A percentile compares a stretch with the other conserved stretches of the same genome.
These are phyloP conservation scores for Hortaea sp. DNA, from an alignment of 2,329 filamentous ascomycete genomes.

Conservation along the genomic window DNA sequence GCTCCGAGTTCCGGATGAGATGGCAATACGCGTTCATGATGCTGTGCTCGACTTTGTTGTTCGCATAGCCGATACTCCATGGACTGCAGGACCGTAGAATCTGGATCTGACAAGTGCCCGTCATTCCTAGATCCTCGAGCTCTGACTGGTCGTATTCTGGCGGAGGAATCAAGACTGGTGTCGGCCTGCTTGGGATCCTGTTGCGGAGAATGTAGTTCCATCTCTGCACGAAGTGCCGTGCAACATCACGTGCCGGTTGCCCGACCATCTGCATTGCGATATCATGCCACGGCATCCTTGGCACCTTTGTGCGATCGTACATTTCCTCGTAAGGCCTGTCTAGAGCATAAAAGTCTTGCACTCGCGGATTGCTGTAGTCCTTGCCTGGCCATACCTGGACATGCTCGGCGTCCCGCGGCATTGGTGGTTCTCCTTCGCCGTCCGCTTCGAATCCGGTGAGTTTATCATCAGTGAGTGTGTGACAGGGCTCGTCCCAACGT, in stretches of 20 bases:
- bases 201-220: conserved; percentile 97
- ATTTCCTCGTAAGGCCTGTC: conserved; percentile 97
- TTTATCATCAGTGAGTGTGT: conserved; percentile 84
- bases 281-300: conserved; percentile 98
- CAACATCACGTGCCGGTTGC: conserved; percentile 86
- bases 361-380: conserved; percentile 93
- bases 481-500: conserved; percentile 92
- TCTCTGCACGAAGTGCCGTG: conserved; percentile 89
- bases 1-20: conserved; percentile 87
- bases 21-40: conserved; percentile 94
- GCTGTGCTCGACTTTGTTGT: conserved; percentile 77
- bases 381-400: conserved; percentile 96
- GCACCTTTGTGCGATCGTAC: conserved; percentile 83
- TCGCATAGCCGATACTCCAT: conserved; percentile 82
- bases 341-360: conserved; percentile 88
- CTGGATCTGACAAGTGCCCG: conserved; percentile 92
- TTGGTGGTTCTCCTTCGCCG: conserved; percentile 42
- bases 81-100: conserved; percentile 81
- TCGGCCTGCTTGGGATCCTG: conserved; percentile 83
- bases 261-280: conserved; percentile 96
- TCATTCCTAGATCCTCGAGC: conserved; percentile 75
- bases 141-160: conserved; percentile 84
- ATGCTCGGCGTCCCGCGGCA: conserved; percentile 80
- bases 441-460: conserved; percentile 83
- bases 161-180: conserved; percentile 84